Conservation (phyloP, 2,329 filamentous ascomycete species). For the Monilinia aucupariae region DNA sequence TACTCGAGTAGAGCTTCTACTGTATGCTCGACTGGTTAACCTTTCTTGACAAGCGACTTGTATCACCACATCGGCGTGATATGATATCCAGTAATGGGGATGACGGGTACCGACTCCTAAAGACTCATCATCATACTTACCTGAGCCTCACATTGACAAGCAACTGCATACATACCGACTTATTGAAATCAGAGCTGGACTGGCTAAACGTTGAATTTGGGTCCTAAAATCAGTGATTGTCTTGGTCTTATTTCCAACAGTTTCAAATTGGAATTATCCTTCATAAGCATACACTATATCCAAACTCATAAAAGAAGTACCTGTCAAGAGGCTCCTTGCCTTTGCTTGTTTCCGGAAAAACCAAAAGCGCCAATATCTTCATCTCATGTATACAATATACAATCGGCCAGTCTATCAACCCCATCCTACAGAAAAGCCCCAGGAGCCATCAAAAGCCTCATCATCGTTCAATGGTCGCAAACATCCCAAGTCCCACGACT, state of each 20-base stretch:
- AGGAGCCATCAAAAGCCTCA: constrained; percentile 34
- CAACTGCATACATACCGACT: not conserved
- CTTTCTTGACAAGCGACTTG: not conserved
- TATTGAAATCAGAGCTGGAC: not conserved
- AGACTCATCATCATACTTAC: not conserved
- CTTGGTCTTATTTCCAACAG: not conserved
- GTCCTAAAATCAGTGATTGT: not conserved
- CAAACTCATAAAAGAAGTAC: not conserved
- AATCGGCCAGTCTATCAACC: constrained; percentile 18
- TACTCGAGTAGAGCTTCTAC: too few relatives aligned
- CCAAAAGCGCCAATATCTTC: constrained; percentile 7
- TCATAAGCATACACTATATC: not conserved
- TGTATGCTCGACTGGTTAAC: not conserved
- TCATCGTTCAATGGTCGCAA: constrained; percentile 48
- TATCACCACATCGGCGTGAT: not conserved
- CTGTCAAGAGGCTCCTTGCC: not conserved
- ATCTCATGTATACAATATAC: constrained; percentile 7
- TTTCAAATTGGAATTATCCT: not conserved
- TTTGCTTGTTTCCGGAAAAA: not conserved
- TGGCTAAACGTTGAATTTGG: not conserved
- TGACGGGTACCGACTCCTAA: not conserved
- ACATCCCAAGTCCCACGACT: constrained; percentile 48
- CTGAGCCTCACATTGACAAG: too few relatives aligned
- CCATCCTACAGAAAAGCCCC: constrained; percentile 35
- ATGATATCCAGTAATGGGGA: not conserved